Percentiles rank a stretch among this genome's conserved stretches.
These are phyloP conservation scores for Pseudopyricularia cyperi DNA, from an alignment of 2,329 filamentous ascomycete species.

Conservation along the genomic window DNA sequence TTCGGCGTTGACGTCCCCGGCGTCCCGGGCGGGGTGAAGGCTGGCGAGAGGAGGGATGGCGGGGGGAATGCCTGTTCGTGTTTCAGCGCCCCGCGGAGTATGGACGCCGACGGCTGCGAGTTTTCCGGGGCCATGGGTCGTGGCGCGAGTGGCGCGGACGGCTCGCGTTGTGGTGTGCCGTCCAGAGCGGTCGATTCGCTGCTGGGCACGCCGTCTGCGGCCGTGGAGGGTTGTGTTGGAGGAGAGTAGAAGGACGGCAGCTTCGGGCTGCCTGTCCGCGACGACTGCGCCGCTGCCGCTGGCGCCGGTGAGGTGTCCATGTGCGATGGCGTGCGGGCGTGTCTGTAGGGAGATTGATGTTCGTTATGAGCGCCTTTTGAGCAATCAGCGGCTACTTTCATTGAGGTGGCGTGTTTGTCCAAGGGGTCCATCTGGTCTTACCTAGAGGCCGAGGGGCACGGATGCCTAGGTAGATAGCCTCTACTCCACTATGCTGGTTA, in stretches of 20 bases:
- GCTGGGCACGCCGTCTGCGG: constrained; percentile 8
- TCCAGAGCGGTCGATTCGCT: constrained; percentile 4
- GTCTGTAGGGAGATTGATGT: neutral
- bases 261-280: neutral
- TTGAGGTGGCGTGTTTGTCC: no score
- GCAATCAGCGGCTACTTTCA: no score
- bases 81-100: constrained; percentile 7
- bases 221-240: constrained; percentile 7
- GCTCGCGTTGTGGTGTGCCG: neutral
- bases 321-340: no score
- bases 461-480: no score
- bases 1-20: constrained; percentile 44
- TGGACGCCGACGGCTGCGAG: constrained; percentile 4
- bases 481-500: no score
- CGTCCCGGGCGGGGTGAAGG: constrained; percentile 62
- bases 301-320: neutral
- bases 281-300: neutral
- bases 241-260: constrained; percentile 19
- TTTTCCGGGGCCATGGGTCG: constrained; percentile 4
- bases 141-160: constrained; percentile 4
- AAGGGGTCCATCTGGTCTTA: no score
- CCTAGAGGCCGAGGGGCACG: no score
- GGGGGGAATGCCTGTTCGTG: constrained; percentile 22
- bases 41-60: constrained; percentile 71
- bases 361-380: no score